Evolutionary conservation across 371 early-diverging fungal species (phyloP), one percentile per base, ranked within the genome.

Genomic region (Parasitella parasitica): DNA sequence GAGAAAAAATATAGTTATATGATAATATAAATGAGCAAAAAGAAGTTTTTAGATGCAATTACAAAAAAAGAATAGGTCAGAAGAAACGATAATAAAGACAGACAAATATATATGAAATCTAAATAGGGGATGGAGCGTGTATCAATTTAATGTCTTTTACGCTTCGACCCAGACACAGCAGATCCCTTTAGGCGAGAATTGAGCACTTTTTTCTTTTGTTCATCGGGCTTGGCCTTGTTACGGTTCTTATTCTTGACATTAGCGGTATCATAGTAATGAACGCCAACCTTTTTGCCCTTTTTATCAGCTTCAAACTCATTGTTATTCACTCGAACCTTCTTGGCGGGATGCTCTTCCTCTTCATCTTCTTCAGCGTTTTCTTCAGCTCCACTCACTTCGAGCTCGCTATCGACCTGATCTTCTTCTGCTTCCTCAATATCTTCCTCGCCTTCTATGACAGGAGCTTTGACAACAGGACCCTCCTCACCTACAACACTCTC

Each of bases 201-300:
- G 24, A 78, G 61, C 2, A 78, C 76, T 61, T 76, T 79, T 61
- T 83, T 85, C 13, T 69, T 55, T 8, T 50, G 28, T 27, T 88
- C 90, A 67, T 86, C 82, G 26, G 89, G 91, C 65, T 82, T 86
- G 51, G 69, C 75, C 72, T 91, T 93, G 71, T 88, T 90, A 49
- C 93, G 83, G 77, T 93, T 94, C 72, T 84, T 83, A 77, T 95
- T 95, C 86, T 97, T 97, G 70, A 96, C 91, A 70, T 97, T 97
- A 68, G 94, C 94, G 1, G 83, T 82, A 57, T 91, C 90, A 65
- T 96, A 97, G 71, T 86, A 97, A 76, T 96, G 90, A 26, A 80
- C 82, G 54, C 94, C 94, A 43, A 87, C 84, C 80, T 94, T 94
- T 52, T 84, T 72, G 30, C 80, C 77, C 84, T 92, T 92, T 30